phyloP scores from a whole-genome alignment of 768 basidiomycete species.

The Cystofilobasidium capitatum region DNA sequence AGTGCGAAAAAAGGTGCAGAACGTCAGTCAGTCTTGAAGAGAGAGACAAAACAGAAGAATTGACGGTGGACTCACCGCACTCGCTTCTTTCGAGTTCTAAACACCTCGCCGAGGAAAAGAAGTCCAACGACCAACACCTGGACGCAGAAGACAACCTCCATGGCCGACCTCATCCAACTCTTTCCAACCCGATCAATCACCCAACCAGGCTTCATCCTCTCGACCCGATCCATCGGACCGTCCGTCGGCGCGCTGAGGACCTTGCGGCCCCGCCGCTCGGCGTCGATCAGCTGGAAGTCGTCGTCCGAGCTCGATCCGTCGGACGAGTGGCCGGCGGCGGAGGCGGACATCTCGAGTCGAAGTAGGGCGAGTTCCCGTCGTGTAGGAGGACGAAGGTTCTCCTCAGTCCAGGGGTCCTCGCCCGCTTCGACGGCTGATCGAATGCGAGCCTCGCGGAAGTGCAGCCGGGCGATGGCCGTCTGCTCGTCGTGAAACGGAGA shows the following conservation, averaged over 20 bases:
- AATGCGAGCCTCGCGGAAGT: conserved; percentile 43
- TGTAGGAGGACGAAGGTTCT: conserved; percentile 7
- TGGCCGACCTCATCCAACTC: conserved; percentile 40
- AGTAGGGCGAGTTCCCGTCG: conserved; percentile 14
- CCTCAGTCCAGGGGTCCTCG: conserved; percentile 3
- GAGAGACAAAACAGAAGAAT: neutral
- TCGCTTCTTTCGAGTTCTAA: conserved; percentile 58
- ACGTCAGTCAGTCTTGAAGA: neutral
- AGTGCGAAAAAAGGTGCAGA: neutral
- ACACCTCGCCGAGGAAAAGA: conserved; percentile 73
- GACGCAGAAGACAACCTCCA: conserved; percentile 76
- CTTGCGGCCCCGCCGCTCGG: conserved; percentile 8
- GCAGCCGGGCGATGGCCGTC: conserved; percentile 51
- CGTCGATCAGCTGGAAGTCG: conserved; percentile 9
- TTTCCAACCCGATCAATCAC: conserved; percentile 22
- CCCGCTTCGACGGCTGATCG: conserved; percentile 27
- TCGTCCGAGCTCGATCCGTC: conserved; percentile 2
- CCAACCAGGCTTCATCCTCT: conserved; percentile 26
- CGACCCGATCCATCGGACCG: conserved; percentile 15
- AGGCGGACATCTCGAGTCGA: neutral
- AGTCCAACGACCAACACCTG: conserved; percentile 66
- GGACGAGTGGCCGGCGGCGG: neutral
- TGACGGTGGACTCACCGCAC: neutral
- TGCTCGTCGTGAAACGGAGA: conserved; percentile 53
- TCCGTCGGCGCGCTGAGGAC: conserved; percentile 17